A percentile compares a stretch with the other conserved stretches of the same genome.
These are phyloP conservation scores for Lecanosticta acicola DNA, from an alignment of 2,329 filamentous ascomycete genomes.

Conservation along the genomic window DNA sequence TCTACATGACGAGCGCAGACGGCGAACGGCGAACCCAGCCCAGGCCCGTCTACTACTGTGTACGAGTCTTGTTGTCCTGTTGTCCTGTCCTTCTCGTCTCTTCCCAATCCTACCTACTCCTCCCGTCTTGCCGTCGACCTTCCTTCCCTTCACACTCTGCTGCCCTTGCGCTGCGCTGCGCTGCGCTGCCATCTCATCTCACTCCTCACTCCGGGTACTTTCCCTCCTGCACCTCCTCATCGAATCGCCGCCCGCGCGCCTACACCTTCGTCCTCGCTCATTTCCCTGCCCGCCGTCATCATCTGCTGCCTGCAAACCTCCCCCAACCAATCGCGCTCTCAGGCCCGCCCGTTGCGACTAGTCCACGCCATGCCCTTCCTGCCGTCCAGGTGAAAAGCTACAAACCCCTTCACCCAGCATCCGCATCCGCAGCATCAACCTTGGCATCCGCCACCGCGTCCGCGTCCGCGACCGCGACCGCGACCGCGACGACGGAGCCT, in stretches of 20 bases:
- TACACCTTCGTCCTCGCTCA: slow-evolving; percentile 8
- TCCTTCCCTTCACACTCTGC: too few relatives aligned
- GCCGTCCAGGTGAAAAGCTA: neutral
- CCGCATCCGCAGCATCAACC: neutral
- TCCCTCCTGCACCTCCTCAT: neutral
- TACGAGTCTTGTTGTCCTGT: too few relatives aligned
- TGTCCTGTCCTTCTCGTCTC: too few relatives aligned
- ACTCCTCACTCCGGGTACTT: neutral
- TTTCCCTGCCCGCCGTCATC: too few relatives aligned
- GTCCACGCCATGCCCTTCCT: slow-evolving; percentile 2
- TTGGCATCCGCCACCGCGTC: neutral
- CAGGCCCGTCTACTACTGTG: too few relatives aligned
- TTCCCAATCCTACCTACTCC: too few relatives aligned
- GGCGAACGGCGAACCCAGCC: too few relatives aligned
- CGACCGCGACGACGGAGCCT: neutral
- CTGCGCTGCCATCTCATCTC: too few relatives aligned
- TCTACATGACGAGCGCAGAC: too few relatives aligned
- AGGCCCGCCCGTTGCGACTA: slow-evolving; percentile 1
- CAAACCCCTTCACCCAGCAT: neutral
- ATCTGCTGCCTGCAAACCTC: too few relatives aligned
- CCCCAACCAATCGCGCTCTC: slow-evolving; percentile 2
- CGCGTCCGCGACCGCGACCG: neutral
- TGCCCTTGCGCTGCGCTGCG: too few relatives aligned
- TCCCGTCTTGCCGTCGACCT: too few relatives aligned
- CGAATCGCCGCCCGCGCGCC: slow-evolving; percentile 1